Conservation (phyloP, 2,329 filamentous ascomycete species). For the Pyricularia sp. region DNA sequence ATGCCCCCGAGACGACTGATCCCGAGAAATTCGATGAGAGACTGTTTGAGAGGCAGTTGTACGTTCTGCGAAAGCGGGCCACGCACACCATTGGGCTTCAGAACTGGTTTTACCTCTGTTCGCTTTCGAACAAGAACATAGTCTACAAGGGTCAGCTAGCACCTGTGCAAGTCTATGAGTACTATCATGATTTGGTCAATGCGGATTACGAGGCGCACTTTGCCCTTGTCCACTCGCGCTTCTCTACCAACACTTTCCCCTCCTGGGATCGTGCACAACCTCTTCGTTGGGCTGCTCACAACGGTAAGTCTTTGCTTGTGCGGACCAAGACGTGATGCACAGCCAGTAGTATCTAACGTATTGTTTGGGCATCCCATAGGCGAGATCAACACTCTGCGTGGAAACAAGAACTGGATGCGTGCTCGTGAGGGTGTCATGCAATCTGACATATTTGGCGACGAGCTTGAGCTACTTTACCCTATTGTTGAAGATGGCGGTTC, state of each 20-base stretch:
- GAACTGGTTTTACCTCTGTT: slow-evolving; percentile 99
- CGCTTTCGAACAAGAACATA: slow-evolving; percentile 94
- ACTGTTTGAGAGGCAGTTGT: slow-evolving; percentile 85
- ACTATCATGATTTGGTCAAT: slow-evolving; percentile 93
- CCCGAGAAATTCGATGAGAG: slow-evolving; percentile 69
- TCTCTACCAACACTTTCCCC: slow-evolving; percentile 96
- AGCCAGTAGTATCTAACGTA: not conserved
- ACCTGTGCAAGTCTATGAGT: slow-evolving; percentile 91
- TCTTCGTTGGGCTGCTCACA: slow-evolving; percentile 91
- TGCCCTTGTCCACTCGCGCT: slow-evolving; percentile 89
- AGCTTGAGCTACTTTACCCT: slow-evolving; percentile 80
- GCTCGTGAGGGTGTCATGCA: slow-evolving; percentile 90
- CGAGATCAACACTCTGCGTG: slow-evolving; percentile 93
- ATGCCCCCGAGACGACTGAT: slow-evolving; percentile 66
- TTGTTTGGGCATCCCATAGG: slow-evolving; percentile 19
- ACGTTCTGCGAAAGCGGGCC: slow-evolving; percentile 84
- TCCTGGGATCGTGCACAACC: slow-evolving; percentile 97
- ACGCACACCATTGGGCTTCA: slow-evolving; percentile 90
- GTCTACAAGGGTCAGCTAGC: slow-evolving; percentile 97
- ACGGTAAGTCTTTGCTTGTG: slow-evolving; percentile 41
- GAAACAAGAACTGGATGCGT: slow-evolving; percentile 99
- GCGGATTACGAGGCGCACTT: slow-evolving; percentile 97
- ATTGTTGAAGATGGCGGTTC: slow-evolving; percentile 95
- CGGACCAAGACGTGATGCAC: not conserved
- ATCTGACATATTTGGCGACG: slow-evolving; percentile 83